phyloP scores from a whole-genome alignment of 2,329 filamentous ascomycete genomes.

The Colletotrichum incanum region DNA sequence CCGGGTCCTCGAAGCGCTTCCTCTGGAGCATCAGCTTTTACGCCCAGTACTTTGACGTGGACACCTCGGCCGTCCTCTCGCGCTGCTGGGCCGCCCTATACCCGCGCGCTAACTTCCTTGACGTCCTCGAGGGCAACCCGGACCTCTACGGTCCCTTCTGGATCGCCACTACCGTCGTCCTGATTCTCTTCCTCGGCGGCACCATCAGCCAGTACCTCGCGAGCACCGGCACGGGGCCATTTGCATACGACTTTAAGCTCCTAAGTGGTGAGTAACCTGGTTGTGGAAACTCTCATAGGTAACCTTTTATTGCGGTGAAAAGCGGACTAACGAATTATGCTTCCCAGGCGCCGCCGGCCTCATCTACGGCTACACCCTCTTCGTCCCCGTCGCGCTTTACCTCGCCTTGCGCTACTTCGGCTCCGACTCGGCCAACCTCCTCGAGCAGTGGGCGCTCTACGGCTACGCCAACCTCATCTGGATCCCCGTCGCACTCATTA shows the following conservation, averaged over 20 bases:
- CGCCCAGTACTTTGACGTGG: slow-evolving; percentile 98
- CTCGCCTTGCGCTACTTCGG: slow-evolving; percentile 94
- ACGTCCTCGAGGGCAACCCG: slow-evolving; percentile 96
- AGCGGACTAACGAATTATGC: slow-evolving; percentile 19
- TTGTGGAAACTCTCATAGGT: slow-evolving; percentile 17
- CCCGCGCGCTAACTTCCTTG: slow-evolving; percentile 94
- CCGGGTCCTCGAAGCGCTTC: slow-evolving; percentile 79
- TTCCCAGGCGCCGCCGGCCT: slow-evolving; percentile 83
- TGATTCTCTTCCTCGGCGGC: slow-evolving; percentile 95
- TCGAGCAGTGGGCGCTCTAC: slow-evolving; percentile 96
- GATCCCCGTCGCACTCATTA: slow-evolving; percentile 94
- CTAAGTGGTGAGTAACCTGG: slow-evolving; percentile 76
- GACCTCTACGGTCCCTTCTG: slow-evolving; percentile 98
- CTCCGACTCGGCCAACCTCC: slow-evolving; percentile 90
- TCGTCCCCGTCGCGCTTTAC: slow-evolving; percentile 90
- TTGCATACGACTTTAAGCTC: slow-evolving; percentile 92
- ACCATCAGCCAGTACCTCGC: slow-evolving; percentile 94
- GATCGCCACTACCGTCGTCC: slow-evolving; percentile 97
- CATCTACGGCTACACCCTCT: slow-evolving; percentile 93
- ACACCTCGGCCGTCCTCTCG: slow-evolving; percentile 89
- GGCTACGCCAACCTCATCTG: slow-evolving; percentile 98
- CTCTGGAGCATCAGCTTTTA: slow-evolving; percentile 96
- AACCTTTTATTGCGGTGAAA: not conserved
- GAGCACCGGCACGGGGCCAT: slow-evolving; percentile 77
- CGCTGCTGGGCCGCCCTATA: slow-evolving; percentile 92